Base-by-base conservation (phyloP, 305 asterid genomes). In the Solanum hybrid region DNA sequence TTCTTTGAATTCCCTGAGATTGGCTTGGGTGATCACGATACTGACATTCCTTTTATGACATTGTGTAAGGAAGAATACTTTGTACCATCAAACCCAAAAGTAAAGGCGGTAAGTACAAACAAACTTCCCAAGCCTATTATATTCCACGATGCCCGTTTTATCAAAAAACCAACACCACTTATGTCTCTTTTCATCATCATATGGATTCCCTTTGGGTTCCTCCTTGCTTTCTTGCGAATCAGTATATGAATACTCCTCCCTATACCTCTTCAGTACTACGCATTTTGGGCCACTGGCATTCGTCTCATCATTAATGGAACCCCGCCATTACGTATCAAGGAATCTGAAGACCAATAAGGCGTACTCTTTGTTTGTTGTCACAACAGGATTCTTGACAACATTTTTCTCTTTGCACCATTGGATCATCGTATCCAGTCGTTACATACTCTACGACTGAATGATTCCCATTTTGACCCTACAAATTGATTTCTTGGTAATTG, bases 181-280 rank as follows among this genome's bases (percentile, higher is more conserved):
- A 56, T 71, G 45, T 89, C 90, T 14, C n/a, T 90, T 32, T 38
- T 88, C 4, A 88, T 88, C 85, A 26, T 92, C 10, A 51, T 90
- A 1, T 90, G 92, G 92, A 35, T 89, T 89, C 93, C 90, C 4
- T 42, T 92, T 26, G 87, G 90, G 38, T 19, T 92, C 26, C 36
- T 76, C 1, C 24, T 90, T 13, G 34, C 90, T 13, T 27, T 37
- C 15, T 2, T 88, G 7, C 89, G 93, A 2, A 22, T 90, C 0
- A 24, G 69, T 17, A 1, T 42, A 5, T 36, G 36, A 9, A 4
- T 87, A 6, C 17, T 78, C 5, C 7, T 26, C 11, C 92, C 92
- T 0, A 13, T 86, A 3, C 24, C 82, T 4, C 13, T 45, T 17
- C 4, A 31, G 3, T 78, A 84, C 35, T 51, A 88, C 8, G 14